Base-by-base conservation (phyloP, 2,329 filamentous ascomycete genomes). In the Basipetospora chlamydospora region DNA sequence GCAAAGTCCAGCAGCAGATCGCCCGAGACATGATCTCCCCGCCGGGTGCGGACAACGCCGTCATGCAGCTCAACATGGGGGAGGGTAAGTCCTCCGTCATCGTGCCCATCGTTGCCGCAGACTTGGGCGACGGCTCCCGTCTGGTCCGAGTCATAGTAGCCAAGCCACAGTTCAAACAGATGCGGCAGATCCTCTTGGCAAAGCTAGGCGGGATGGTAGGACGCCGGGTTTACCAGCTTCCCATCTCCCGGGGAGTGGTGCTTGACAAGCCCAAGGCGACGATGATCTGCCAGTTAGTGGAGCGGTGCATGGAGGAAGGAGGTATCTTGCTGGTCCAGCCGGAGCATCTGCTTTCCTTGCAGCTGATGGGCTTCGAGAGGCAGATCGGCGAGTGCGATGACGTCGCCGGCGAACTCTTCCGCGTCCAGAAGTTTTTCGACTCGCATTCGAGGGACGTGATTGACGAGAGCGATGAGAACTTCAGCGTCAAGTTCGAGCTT, bases 61-160 rank as follows among this genome's bases (percentile, higher is more conserved):
- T 76, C 0, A 66, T 80, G 57, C 75, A 81, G 45, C 50, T 83
- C 2, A 80, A 80, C 42, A 83, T 83, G 77, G 78, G 78, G 0
- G 67, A 80, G 46, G 78, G 77, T 0, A 83, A 82, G 42, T 74
- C 73, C 0, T 78, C 77, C 0, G 70, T 81, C 2, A 82, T 86
- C 33, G 62, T 78, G 0, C 78, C 77, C 0, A 74, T 80, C 26
- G 66, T 78, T 0, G 68, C 69, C 0, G 54, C 67, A 0, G 52
- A 58, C 0, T 49, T 80, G 0, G 69, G 71, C 0, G 57, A 80
- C 32, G 56, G 59, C 0, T 46, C 50, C 0, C 59, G 51, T 4
- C 53, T 82, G 0, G 66, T 70, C 0, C 57, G 75, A 3, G 62
- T 81, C 0, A 51, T 82, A 1, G 72, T 80, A 0, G 63, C 67